Evolutionary conservation across 768 basidiomycete species (phyloP).

Genomic region (Termitomyces eurrhizus): DNA sequence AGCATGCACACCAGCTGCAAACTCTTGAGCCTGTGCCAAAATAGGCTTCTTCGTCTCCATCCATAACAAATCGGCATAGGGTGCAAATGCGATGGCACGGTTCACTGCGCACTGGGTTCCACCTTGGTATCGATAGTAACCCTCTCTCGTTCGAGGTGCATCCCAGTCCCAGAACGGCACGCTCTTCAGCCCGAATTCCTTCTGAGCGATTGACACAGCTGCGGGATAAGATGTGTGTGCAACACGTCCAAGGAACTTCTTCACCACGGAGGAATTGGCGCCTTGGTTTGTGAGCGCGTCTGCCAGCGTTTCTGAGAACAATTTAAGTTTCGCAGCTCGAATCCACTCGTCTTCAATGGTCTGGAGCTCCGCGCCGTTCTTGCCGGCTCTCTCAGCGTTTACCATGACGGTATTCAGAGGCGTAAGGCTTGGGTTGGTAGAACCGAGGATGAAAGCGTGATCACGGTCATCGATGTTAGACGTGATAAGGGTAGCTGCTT

Average conservation of each 20-base stretch:
- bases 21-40: slow-evolving; percentile 86
- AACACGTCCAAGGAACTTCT: slow-evolving; percentile 61
- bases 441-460: slow-evolving; percentile 94
- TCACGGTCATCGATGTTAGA: slow-evolving; percentile 98
- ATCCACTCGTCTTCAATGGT: slow-evolving; percentile 89
- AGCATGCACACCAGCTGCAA: slow-evolving; percentile 82
- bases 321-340: slow-evolving; percentile 66
- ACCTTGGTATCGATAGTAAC: slow-evolving; percentile 96
- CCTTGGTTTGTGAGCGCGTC: slow-evolving; percentile 63
- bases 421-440: slow-evolving; percentile 67
- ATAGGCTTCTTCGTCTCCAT: slow-evolving; percentile 98
- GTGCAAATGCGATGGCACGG: slow-evolving; percentile 89
- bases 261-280: slow-evolving; percentile 40
- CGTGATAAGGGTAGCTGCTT: slow-evolving; percentile 95
- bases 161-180: slow-evolving; percentile 96
- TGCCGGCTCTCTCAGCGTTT: slow-evolving; percentile 78
- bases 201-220: slow-evolving; percentile 73
- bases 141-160: slow-evolving; percentile 89
- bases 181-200: slow-evolving; percentile 67
- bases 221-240: slow-evolving; percentile 65
- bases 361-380: slow-evolving; percentile 77
- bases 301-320: slow-evolving; percentile 73
- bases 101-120: slow-evolving; percentile 93
- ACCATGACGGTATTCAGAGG: slow-evolving; percentile 80
- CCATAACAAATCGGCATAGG: slow-evolving; percentile 90